Percentiles rank a stretch among this genome's conserved stretches.
Evolutionary conservation across 2,329 filamentous ascomycete genomes (phyloP).

Genomic region (Colletotrichum tamarilloi): DNA sequence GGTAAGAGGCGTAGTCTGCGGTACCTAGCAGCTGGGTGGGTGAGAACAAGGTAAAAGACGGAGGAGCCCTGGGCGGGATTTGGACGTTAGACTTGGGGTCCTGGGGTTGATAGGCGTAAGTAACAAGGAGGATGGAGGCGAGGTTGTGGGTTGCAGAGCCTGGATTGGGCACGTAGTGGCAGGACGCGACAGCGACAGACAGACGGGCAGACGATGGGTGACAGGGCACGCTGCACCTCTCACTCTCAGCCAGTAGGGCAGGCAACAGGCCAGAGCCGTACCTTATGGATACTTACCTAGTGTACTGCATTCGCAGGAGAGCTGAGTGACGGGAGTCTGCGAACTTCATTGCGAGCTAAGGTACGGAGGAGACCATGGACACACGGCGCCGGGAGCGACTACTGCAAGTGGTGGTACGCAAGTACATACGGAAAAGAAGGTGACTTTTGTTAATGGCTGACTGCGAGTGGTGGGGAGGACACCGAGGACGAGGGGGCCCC

Average conservation of each 20-base stretch:
- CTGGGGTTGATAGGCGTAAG: conserved; percentile 41
- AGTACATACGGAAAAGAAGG: conserved; percentile 13
- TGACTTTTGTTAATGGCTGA: conserved; percentile 2
- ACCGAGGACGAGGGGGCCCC: conserved; percentile 15
- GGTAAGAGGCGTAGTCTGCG: conserved; percentile 22
- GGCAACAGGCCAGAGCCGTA: too few relatives aligned
- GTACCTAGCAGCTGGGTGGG: background rate
- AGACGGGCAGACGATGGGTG: background rate
- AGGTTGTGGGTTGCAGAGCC: conserved; percentile 31
- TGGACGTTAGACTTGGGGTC: conserved; percentile 34
- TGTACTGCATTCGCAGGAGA: too few relatives aligned
- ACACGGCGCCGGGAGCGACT: background rate
- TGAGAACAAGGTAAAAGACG: background rate
- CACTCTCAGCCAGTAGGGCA: too few relatives aligned
- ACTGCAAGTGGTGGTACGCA: background rate
- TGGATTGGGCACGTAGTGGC: conserved; percentile 20
- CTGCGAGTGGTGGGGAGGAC: conserved; percentile 20
- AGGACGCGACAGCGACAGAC: conserved; percentile 3
- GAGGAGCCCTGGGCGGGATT: conserved; percentile 13
- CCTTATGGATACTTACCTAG: too few relatives aligned
- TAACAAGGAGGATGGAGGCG: conserved; percentile 26
- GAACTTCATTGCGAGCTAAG: too few relatives aligned
- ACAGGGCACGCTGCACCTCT: too few relatives aligned
- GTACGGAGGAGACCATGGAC: background rate
- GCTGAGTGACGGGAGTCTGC: too few relatives aligned